Evolutionary conservation across 805 yeast genomes (phyloP), one percentile per base, ranked within the genome.

Genomic region (Ogataea nitratoaversa): DNA sequence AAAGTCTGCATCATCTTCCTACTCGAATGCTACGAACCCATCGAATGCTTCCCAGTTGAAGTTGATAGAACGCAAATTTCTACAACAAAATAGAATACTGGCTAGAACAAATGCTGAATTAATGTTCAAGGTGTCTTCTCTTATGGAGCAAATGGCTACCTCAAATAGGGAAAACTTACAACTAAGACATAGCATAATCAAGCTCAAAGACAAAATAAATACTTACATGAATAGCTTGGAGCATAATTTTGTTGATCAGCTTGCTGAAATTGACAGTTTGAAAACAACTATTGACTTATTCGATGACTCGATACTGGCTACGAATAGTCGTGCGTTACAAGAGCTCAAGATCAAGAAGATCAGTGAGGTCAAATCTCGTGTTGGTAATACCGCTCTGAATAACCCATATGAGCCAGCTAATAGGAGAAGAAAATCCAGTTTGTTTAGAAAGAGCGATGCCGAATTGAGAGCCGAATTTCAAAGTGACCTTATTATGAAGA

Each of bases 91-190:
- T 57, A 68, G 67, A 38, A 70, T 73, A n/a, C 59, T 84, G 20
- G 86, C 86, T 1, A 75, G 70, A 45, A 74, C 71, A 36, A 81
- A 79, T 54, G 71, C 82, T 3, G 55, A 67, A 18, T 62, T 82
- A 54, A 65, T 72, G 68, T 55, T 70, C 29, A 74, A 68, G 47
- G 64, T 82, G 19, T 58, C 71, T 4, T 76, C 71, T 22, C 56
- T 84, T 55, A 87, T 82, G 55, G 54, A 60, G 11, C 72, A 67
- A 42, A 55, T 79, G 19, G 43, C 52, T 23, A 38, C 34, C 5
- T 31, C 46, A 1, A 54, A 56, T 22, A 41, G 50, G 27, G 57
- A 61, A 44, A 60, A 50, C 44, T 48, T 45, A 60, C 56, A 35
- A 37, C 30, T 51, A n/a, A 50, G 50, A 22, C 54, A 56, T 23